Evolutionary conservation across 2,329 filamentous ascomycete genomes (phyloP).

Genomic region (Alternaria triticina): DNA sequence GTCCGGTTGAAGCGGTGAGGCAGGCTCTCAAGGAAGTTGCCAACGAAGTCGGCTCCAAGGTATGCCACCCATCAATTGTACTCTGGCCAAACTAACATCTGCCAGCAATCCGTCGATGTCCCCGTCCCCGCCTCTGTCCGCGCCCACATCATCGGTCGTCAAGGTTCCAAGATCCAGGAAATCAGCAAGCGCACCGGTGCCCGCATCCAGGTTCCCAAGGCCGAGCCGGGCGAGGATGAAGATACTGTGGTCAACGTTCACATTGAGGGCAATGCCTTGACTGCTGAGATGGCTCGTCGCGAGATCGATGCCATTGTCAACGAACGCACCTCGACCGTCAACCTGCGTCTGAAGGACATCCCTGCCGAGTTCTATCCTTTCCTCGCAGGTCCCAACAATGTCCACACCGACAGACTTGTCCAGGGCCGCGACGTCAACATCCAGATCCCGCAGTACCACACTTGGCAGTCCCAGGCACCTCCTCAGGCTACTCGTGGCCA

Average conservation of each 20-base stretch:
- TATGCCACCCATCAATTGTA: conserved; percentile 49
- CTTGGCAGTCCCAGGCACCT: conserved; percentile 71
- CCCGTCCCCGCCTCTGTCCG: conserved; percentile 83
- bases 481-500: conserved; percentile 69
- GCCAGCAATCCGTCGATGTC: conserved; percentile 71
- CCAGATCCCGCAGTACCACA: conserved; percentile 81
- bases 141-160: conserved; percentile 90
- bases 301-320: conserved; percentile 87
- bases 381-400: conserved; percentile 80
- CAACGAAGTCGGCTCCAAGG: conserved; percentile 84
- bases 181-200: conserved; percentile 91
- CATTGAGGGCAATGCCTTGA: conserved; percentile 89
- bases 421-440: conserved; percentile 77
- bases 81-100: conserved; percentile 12
- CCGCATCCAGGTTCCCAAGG: conserved; percentile 85
- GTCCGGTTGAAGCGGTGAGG: conserved; percentile 81
- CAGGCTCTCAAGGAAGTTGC: conserved; percentile 90
- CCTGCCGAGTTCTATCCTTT: conserved; percentile 96
- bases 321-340: conserved; percentile 83
- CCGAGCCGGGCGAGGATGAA: conserved; percentile 82
- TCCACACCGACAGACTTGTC: conserved; percentile 71
- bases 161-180: conserved; percentile 86
- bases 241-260: conserved; percentile 78
- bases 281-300: conserved; percentile 80
- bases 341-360: conserved; percentile 79